Percentiles rank a stretch among this genome's conserved stretches.
phyloP scores from a whole-genome alignment of 1,139 yeast genomes.

The Saccharomyces hybrid region DNA sequence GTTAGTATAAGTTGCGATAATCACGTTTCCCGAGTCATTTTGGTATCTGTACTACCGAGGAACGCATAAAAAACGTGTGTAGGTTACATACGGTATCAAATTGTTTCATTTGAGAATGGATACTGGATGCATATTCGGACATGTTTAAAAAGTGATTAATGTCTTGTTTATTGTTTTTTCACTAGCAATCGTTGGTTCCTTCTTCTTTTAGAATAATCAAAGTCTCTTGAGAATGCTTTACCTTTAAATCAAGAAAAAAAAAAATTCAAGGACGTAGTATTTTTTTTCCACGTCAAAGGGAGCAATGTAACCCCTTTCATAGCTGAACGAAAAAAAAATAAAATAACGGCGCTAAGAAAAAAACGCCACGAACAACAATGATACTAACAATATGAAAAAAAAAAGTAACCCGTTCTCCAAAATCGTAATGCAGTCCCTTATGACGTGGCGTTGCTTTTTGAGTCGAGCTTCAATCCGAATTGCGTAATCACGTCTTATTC shows the following conservation, averaged over 20 bases:
- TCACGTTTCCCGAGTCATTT: neutral
- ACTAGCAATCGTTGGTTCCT: neutral
- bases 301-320: neutral
- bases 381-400: too few species aligned
- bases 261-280: neutral
- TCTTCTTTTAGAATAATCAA: neutral
- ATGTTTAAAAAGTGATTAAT: slow-evolving; percentile 6
- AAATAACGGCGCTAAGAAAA: neutral
- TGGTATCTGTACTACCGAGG: neutral
- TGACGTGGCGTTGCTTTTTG: too few species aligned
- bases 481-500: neutral
- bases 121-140: slow-evolving; percentile 22
- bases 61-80: neutral
- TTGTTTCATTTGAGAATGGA: slow-evolving; percentile 23
- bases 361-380: neutral
- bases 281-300: neutral
- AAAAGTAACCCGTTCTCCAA: neutral
- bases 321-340: neutral
- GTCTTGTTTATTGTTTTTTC: neutral
- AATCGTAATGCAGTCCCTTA: neutral
- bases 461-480: neutral
- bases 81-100: slow-evolving; percentile 21
- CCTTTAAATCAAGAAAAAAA: neutral
- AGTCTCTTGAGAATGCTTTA: neutral
- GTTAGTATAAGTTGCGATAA: slow-evolving; percentile 4